These are phyloP conservation scores for Globisporangium nodosum DNA, from an alignment of 352 stramenopile genomes.

Conservation along the genomic window DNA sequence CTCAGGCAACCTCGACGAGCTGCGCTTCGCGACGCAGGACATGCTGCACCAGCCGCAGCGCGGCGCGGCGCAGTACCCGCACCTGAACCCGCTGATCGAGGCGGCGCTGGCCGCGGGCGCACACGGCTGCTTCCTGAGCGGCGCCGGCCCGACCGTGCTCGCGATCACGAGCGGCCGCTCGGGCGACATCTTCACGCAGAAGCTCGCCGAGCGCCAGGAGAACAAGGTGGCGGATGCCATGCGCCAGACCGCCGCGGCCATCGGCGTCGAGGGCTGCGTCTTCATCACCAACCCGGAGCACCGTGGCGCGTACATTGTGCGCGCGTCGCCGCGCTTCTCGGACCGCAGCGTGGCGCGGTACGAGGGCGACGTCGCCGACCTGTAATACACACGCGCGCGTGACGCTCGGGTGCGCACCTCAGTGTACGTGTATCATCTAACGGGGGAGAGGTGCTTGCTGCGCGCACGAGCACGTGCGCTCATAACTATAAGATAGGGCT, in stretches of 20 bases:
- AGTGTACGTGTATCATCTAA: background rate
- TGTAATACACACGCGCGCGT: constrained; percentile 23
- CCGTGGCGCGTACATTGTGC: constrained; percentile 94
- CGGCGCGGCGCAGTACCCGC: constrained; percentile 92
- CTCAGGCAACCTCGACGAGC: constrained; percentile 95
- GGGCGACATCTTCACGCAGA: constrained; percentile 99
- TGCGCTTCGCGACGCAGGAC: constrained; percentile 94
- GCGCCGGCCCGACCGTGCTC: constrained; percentile 96
- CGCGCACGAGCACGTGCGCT: background rate
- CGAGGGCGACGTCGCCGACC: constrained; percentile 76
- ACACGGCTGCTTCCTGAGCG: constrained; percentile 95
- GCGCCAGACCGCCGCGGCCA: constrained; percentile 87
- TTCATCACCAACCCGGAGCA: constrained; percentile 97
- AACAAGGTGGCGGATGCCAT: constrained; percentile 96
- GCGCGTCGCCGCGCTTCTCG: constrained; percentile 91
- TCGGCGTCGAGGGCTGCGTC: constrained; percentile 92
- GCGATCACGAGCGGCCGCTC: constrained; percentile 95
- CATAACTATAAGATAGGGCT: constrained; percentile 7
- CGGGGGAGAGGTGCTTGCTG: background rate
- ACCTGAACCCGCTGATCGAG: constrained; percentile 96
- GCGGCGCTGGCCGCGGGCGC: constrained; percentile 92
- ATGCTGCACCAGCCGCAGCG: constrained; percentile 96
- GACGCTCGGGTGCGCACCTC: background rate
- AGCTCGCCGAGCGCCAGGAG: constrained; percentile 80
- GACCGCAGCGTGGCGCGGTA: constrained; percentile 75